Evolutionary conservation across 164 flowering plant genomes (phyloP), one percentile per base, ranked within the genome.

Genomic region (Vitis amurensis): DNA sequence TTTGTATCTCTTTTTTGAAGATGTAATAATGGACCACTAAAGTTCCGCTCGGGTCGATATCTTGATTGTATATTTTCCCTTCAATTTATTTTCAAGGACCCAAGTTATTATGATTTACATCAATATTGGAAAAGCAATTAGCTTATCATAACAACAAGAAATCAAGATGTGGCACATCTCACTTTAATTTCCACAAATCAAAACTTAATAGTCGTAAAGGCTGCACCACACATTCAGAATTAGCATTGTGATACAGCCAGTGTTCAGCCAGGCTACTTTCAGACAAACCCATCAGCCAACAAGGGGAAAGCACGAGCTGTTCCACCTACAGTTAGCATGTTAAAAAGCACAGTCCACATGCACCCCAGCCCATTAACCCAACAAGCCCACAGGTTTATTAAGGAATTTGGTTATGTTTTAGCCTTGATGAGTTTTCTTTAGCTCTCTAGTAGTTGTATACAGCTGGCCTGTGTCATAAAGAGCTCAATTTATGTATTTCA

Each of bases 11-110:
- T 87, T 77, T 78, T 91, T 59, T 78, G 91, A 11, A 84, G 89
- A 78, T 75, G 77, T 53, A 72, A 76, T 69, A 92, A 78, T 52
- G 94, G 83, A 68, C 97, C 97, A 79, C 97, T 94, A 66, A 78
- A 83, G 79, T 82, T 89, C 47, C 93, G 85, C 27, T 91, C 95
- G 27, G 77, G 17, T 49, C 75, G 90, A 70, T 57, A 70, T 75
- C 78, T 89, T 15, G 78, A 79, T 59, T 81, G 90, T 57, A 73
- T 57, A 78, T 59, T 29, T 50, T 87, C 97, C 93, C 98, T 94
- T 73, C 70, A 82, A 31, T 23, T 23, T 23, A 23, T 48, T 31
- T 69, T 9, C 23, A 64, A 67, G 71, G 17, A 23, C 44, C 48
- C 19, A 50, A 52, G 29, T 44, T 52, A 51, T 2, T 29, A 65